Percentiles rank a stretch among this genome's conserved stretches.
Evolutionary conservation across 768 basidiomycete species (phyloP).

Genomic region (Xanthoconium stramineum): DNA sequence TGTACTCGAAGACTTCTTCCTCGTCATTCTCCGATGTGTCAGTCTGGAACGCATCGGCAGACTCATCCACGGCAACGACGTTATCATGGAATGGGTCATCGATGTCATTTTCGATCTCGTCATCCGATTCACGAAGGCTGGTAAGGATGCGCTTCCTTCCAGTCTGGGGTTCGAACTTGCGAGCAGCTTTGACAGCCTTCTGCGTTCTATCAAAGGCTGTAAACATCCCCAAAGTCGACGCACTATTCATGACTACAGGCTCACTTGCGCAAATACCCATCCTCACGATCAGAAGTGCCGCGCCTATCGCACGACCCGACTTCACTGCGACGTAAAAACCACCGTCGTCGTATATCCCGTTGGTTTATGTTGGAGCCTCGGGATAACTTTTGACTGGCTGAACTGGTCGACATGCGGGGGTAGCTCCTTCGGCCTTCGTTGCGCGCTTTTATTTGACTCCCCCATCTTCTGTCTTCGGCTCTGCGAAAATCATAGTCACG

Average conservation of each 20-base stretch:
- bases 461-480: conserved; percentile 3
- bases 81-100: neutral
- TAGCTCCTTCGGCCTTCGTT: conserved; percentile 1
- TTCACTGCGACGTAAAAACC: conserved; percentile 13
- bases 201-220: conserved; percentile 10
- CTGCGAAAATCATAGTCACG: neutral
- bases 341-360: conserved; percentile 8
- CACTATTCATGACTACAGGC: neutral
- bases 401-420: conserved; percentile 21
- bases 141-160: conserved; percentile 4
- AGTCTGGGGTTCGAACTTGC: conserved; percentile 7
- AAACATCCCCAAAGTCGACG: neutral
- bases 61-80: conserved; percentile 2
- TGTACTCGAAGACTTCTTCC: conserved; percentile 2
- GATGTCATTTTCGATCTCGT: neutral
- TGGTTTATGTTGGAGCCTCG: neutral
- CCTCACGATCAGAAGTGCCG: neutral
- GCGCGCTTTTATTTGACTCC: conserved; percentile 3
- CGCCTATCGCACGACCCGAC: conserved; percentile 2
- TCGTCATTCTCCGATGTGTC: conserved; percentile 12
- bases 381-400: conserved; percentile 1
- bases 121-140: neutral
- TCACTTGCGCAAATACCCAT: conserved; percentile 3
- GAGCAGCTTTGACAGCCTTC: conserved; percentile 13
- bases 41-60: neutral